Evolutionary conservation across 805 yeast genomes (phyloP), one percentile per base, ranked within the genome.

Genomic region (Scheffersomyces ergatensis): DNA sequence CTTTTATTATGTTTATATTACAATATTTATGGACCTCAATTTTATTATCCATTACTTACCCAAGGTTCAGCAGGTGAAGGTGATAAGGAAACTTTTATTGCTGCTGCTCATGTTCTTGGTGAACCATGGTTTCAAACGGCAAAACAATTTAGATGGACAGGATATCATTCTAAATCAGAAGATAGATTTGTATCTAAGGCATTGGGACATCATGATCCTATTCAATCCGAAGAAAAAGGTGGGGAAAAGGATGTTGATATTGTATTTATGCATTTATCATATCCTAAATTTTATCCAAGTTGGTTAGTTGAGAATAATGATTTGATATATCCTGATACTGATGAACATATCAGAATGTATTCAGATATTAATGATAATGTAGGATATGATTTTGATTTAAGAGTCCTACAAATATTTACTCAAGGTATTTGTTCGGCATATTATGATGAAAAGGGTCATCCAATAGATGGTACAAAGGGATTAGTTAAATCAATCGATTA

Each of bases 1-100:
- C 55, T 84, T 34, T 55, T 83, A 20, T 59, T 85, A 36, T 68
- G 85, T 2, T 63, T 80, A 31, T 84, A 82, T 58, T 85, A 85
- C 57, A 84, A 85, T 49, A 60, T 80, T 1, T 64, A 52, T 57
- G 90, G 92, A 0, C 89, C 89, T 0, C 59, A 68, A 7, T 80
- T 74, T 62, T 85, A 78, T 57, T 85, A 84, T 51, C 83, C 82
- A 9, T 59, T 85, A 42, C 67, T 85, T 47, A 76, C 87, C 0
- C 90, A 83, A 54, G 88, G 88, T 3, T 70, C 79, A 19, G 81
- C 88, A 1, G 92, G 92, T 20, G 85, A 84, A 64, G 90, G 92
- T 38, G 92, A 85, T 54, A 85, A 85, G 55, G 92, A 85, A 53
- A 83, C 92, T 0, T 83, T 82, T 49, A 74, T 80, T 30, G 78